Conservation (phyloP, 139 green algal species). For the Tetraselmis chui region DNA sequence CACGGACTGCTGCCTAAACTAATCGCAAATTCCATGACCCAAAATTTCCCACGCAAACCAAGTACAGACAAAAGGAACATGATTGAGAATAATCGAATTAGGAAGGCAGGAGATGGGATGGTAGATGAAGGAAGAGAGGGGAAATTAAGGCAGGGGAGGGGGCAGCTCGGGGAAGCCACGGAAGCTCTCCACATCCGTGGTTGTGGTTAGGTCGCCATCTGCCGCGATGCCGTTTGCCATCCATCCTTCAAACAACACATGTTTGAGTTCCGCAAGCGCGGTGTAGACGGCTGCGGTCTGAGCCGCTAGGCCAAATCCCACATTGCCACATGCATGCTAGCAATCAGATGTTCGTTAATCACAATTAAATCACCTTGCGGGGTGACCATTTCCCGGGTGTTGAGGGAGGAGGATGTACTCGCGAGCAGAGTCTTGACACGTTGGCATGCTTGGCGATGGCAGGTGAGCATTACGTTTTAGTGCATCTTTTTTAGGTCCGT, state of each 20-base stretch:
- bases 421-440: background rate
- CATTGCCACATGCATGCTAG: constrained; percentile 54
- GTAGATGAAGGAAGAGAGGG: no score
- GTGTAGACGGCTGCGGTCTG: constrained; percentile 81
- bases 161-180: constrained; percentile 65
- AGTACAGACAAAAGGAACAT: no score
- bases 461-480: background rate
- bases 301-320: constrained; percentile 74
- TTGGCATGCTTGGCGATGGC: background rate
- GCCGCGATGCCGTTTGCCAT: constrained; percentile 73
- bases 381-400: no score
- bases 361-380: background rate
- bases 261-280: constrained; percentile 65
- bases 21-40: constrained; percentile 61
- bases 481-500: background rate
- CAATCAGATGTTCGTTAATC: background rate
- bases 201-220: constrained; percentile 66
- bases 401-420: no score
- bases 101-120: no score
- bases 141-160: no score
- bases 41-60: no score
- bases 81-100: no score
- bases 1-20: constrained; percentile 43
- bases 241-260: constrained; percentile 76
- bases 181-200: constrained; percentile 73